Base-by-base conservation (phyloP, 2,329 filamentous ascomycete genomes). In the Zopfia rhizophila region DNA sequence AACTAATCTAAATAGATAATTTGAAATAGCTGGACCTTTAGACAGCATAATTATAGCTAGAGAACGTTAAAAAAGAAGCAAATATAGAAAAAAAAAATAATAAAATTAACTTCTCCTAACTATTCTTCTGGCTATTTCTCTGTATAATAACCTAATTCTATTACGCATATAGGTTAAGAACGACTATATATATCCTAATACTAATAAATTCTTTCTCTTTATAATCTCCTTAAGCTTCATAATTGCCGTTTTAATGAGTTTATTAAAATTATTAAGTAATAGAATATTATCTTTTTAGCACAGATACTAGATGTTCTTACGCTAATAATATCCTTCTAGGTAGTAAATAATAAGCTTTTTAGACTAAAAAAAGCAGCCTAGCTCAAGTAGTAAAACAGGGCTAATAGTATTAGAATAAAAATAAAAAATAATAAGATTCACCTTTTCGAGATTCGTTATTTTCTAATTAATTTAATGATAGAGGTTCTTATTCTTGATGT, bases 401-500 rank as follows among this genome's bases (percentile, higher is more conserved):
- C 31, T 38, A 18, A 48, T 42, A 27, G 45, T 48, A 17, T 38
- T 27, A 11, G 38, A 32, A 37, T 48, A 14, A 43, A 48, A 28
- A 23, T 38, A 48, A 16, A 48, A 25, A 16, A 48, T 38, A 17
- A 48, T 48, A 17, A 48, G 25, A 43, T 48, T 21, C 30, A 25
- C 32, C 17, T 48, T 38, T 7, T 38, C 32, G 3, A 48, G 38
- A 43, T 48, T 37, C 22, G 13, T 38, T 21, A 48, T 48, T 43
- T 48, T 27, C 44, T 17, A 46, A 33, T 46, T 28, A 8, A 47
- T 73, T 64, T 86, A 82, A 40, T 79, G 66, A 12, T 63, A 64
- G 62, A 79, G 85, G 0, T 71, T 75, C 5, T 53, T 50, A 45
- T 75, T 76, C 0, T 63, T 57, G 18, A 75, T 67, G 35, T 82